phyloP scores from a whole-genome alignment of 2,329 filamentous ascomycete genomes.

The Thielaviopsis punctulata region DNA sequence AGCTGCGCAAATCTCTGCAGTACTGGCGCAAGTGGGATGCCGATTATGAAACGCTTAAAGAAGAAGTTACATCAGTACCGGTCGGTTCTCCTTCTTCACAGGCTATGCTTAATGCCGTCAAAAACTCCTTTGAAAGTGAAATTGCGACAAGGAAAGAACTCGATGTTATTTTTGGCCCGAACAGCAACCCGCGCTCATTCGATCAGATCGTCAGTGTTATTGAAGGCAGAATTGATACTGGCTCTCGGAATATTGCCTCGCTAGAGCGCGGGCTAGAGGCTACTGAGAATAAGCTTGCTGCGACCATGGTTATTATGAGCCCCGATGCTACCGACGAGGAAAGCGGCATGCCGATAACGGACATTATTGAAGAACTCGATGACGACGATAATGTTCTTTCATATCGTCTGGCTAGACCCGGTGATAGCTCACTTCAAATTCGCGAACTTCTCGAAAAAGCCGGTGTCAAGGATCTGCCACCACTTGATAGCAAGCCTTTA shows the following conservation, averaged over 20 bases:
- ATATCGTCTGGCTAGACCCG: constrained; percentile 47
- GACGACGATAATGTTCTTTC: constrained; percentile 74
- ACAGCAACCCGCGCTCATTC: constrained; percentile 16
- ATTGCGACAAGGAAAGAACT: constrained; percentile 43
- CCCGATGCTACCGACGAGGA: constrained; percentile 24
- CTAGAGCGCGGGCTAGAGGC: constrained; percentile 28
- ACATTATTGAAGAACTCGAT: constrained; percentile 84
- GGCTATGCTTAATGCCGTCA: constrained; percentile 39
- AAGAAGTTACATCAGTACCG: constrained; percentile 49
- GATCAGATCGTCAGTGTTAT: constrained; percentile 41
- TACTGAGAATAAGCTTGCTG: constrained; percentile 42
- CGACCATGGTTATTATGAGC: constrained; percentile 11
- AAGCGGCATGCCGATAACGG: constrained; percentile 50
- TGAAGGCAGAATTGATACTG: constrained; percentile 19
- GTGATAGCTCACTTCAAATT: constrained; percentile 48
- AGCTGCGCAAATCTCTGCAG: constrained; percentile 57
- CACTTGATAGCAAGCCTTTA: not conserved
- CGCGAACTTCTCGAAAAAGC: constrained; percentile 59
- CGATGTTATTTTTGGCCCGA: constrained; percentile 26
- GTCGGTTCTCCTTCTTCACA: constrained; percentile 22
- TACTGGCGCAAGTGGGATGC: constrained; percentile 86
- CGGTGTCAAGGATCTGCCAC: constrained; percentile 33
- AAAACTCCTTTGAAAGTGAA: constrained; percentile 41
- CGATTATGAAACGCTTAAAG: constrained; percentile 79
- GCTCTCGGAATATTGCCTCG: constrained; percentile 9